These are phyloP conservation scores for Pelargonium citronellum DNA, from an alignment of 441 rosid genomes.

Conservation along the genomic window DNA sequence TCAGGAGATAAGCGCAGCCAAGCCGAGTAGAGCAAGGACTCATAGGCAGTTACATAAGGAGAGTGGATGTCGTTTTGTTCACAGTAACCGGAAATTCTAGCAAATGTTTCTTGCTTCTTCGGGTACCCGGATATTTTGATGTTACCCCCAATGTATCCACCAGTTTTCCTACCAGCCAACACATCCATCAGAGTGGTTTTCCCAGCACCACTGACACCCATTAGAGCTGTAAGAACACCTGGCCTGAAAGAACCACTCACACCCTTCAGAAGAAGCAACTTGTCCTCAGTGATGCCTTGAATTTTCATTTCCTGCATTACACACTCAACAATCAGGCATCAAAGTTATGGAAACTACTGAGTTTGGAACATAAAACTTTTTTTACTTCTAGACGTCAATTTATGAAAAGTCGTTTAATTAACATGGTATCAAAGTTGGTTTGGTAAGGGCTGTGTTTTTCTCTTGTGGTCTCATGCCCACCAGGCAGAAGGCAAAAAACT, in stretches of 20 bases:
- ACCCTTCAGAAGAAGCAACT: constrained; percentile 55
- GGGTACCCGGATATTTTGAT: constrained; percentile 60
- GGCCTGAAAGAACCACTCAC: constrained; percentile 87
- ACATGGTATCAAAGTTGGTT: too few species aligned
- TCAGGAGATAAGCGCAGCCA: constrained; percentile 55
- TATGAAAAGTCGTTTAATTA: too few species aligned
- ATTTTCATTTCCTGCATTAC: constrained; percentile 46
- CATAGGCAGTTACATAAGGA: constrained; percentile 51
- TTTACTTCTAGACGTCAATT: too few species aligned
- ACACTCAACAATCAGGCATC: neutral
- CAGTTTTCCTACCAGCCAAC: constrained; percentile 62
- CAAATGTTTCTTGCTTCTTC: constrained; percentile 63
- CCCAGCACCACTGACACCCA: constrained; percentile 94
- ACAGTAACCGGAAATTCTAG: constrained; percentile 65
- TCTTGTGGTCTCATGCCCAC: too few species aligned
- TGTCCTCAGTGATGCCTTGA: constrained; percentile 53
- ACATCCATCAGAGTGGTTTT: constrained; percentile 79
- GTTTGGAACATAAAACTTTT: too few species aligned
- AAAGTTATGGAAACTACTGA: too few species aligned
- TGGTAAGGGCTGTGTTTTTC: too few species aligned
- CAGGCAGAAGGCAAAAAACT: too few species aligned
- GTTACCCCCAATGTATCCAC: constrained; percentile 55
- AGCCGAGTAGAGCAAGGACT: constrained; percentile 60
- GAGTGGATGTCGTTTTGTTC: constrained; percentile 36
- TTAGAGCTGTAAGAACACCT: constrained; percentile 87